Percentiles rank a stretch among this genome's conserved stretches.
Evolutionary conservation across 495 filamentous ascomycete species (phyloP).

Genomic region (Neurospora sublineolata): DNA sequence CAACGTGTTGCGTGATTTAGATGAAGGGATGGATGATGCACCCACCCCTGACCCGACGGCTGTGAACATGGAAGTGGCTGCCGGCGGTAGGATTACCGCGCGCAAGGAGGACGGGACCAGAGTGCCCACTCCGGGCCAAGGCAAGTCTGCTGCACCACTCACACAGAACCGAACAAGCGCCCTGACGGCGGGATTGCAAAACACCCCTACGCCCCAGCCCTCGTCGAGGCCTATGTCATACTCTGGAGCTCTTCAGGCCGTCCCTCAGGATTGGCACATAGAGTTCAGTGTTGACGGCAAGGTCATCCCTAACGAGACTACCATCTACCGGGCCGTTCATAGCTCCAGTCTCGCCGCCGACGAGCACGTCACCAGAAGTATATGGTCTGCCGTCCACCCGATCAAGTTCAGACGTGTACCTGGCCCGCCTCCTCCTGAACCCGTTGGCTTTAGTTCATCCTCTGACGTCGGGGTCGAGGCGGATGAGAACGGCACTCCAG

Average conservation of each 20-base stretch:
- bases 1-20: slow-evolving; percentile 82
- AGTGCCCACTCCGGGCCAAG: slow-evolving; percentile 74
- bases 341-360: slow-evolving; percentile 52
- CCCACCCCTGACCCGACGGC: slow-evolving; percentile 65
- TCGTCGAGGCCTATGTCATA: slow-evolving; percentile 56
- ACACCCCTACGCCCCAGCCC: slow-evolving; percentile 39
- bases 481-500: slow-evolving; percentile 52
- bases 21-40: slow-evolving; percentile 72
- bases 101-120: slow-evolving; percentile 90
- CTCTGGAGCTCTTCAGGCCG: slow-evolving; percentile 63
- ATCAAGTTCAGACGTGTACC: slow-evolving; percentile 83
- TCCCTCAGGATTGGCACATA: slow-evolving; percentile 95
- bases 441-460: slow-evolving; percentile 49
- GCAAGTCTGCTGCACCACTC: slow-evolving; percentile 20
- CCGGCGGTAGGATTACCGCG: slow-evolving; percentile 87
- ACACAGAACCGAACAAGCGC: slow-evolving; percentile 29
- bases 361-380: slow-evolving; percentile 57
- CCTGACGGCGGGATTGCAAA: slow-evolving; percentile 36
- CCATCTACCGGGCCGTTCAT: slow-evolving; percentile 91
- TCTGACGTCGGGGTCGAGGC: slow-evolving; percentile 34
- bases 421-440: slow-evolving; percentile 78
- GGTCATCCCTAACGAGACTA: slow-evolving; percentile 79
- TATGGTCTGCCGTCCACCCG: slow-evolving; percentile 83
- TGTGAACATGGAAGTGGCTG: slow-evolving; percentile 84
- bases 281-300: slow-evolving; percentile 86